Evolutionary conservation across 371 early-diverging fungal species (phyloP).

Genomic region (Dinochytrium kinnereticum): DNA sequence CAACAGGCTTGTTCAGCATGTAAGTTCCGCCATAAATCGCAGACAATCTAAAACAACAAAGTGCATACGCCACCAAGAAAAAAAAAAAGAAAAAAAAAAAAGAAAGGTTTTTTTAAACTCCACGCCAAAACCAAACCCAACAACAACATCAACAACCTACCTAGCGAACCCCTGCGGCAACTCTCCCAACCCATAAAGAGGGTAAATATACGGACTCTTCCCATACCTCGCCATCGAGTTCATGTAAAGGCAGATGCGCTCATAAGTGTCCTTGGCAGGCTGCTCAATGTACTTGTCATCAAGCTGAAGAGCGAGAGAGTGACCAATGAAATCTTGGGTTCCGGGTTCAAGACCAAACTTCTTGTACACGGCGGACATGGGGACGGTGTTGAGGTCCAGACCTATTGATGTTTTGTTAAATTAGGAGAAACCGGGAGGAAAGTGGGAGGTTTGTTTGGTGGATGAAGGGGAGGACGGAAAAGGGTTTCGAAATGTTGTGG

Average conservation of each 20-base stretch:
- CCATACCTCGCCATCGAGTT: slow-evolving; percentile 95
- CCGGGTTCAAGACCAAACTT: slow-evolving; percentile 95
- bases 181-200: slow-evolving; percentile 99
- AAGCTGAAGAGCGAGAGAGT: slow-evolving; percentile 97
- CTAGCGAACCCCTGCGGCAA: slow-evolving; percentile 99
- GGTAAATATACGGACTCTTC: slow-evolving; percentile 99
- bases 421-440: neutral
- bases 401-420: slow-evolving; percentile 38
- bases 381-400: slow-evolving; percentile 73
- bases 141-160: slow-evolving; percentile 54
- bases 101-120: neutral
- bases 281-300: slow-evolving; percentile 91
- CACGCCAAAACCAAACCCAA: neutral
- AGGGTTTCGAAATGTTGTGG: too few species aligned
- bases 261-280: slow-evolving; percentile 92
- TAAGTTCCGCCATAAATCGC: slow-evolving; percentile 99
- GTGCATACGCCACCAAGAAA: neutral
- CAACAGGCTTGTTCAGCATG: slow-evolving; percentile 93
- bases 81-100: neutral
- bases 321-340: slow-evolving; percentile 98
- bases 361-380: slow-evolving; percentile 93
- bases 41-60: slow-evolving; percentile 60
- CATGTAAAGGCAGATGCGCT: slow-evolving; percentile 94
- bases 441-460: neutral
- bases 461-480: too few species aligned